Evolutionary conservation across 2,329 filamentous ascomycete species (phyloP).

Genomic region (Thelonectria discophora): DNA sequence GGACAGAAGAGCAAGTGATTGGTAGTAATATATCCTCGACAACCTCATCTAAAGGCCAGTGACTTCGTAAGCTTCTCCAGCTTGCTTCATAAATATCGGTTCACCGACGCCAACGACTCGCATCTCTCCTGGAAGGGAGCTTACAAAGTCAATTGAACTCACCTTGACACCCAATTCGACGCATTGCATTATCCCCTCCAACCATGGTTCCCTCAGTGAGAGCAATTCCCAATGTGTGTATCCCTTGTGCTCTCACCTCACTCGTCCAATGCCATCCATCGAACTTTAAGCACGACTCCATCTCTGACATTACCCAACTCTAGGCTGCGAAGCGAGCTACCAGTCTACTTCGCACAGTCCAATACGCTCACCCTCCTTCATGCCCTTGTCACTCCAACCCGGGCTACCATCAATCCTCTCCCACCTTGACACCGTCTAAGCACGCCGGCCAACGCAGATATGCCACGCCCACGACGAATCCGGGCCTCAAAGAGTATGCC

Average conservation of each 20-base stretch:
- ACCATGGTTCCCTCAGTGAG: conserved; percentile 45
- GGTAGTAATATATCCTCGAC: neutral
- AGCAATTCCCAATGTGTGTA: conserved; percentile 48
- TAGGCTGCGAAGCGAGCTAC: conserved; percentile 71
- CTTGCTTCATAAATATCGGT: neutral
- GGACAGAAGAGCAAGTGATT: neutral
- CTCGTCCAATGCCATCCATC: neutral
- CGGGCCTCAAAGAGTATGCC: conserved; percentile 89
- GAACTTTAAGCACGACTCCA: neutral
- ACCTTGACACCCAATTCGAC: neutral
- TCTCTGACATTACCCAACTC: conserved; percentile 4
- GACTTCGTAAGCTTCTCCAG: neutral
- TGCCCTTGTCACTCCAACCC: conserved; percentile 96
- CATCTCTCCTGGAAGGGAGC: neutral
- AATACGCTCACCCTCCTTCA: conserved; percentile 85
- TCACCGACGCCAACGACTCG: neutral
- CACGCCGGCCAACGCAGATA: conserved; percentile 57
- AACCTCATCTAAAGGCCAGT: neutral
- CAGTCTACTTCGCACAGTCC: conserved; percentile 85
- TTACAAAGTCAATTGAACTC: neutral
- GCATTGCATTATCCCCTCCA: neutral
- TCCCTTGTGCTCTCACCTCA: neutral
- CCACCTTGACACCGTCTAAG: conserved; percentile 62
- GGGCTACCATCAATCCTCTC: conserved; percentile 73
- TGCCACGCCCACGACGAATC: conserved; percentile 73